A percentile compares a stretch with the other conserved stretches of the same genome.
phyloP scores from a whole-genome alignment of 208 protist genomes.

The Acanthamoeba culbertsoni region DNA sequence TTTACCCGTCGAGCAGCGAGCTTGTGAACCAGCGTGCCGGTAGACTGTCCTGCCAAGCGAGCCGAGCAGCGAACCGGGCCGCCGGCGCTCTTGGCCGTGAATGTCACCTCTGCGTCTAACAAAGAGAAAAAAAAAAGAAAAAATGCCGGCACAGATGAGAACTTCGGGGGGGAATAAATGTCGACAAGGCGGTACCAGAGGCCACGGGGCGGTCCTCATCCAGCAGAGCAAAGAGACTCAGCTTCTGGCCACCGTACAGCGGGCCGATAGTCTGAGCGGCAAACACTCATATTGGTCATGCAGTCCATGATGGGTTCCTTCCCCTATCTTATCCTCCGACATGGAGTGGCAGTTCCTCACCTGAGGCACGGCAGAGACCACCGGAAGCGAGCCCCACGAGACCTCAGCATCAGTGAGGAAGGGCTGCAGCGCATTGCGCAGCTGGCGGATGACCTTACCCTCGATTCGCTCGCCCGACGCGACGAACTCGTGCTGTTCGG shows the following conservation, averaged over 20 bases:
- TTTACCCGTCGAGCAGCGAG: not conserved
- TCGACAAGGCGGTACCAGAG: not conserved
- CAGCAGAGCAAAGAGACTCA: not conserved
- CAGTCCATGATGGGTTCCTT: not conserved
- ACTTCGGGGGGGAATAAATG: not conserved
- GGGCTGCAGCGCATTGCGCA: constrained; percentile 22
- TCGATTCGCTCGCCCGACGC: not conserved
- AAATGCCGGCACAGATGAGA: not conserved
- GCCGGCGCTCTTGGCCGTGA: not conserved
- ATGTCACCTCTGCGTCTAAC: not conserved
- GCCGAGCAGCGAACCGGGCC: not conserved
- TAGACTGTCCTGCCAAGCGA: not conserved
- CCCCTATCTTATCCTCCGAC: too few species aligned
- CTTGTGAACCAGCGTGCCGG: not conserved
- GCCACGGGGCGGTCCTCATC: not conserved
- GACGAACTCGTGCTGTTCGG: constrained; percentile 32
- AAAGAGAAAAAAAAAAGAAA: not conserved
- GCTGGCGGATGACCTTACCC: constrained; percentile 43
- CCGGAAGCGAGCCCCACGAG: not conserved
- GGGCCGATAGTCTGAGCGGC: not conserved
- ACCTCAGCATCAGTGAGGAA: not conserved
- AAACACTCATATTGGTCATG: too few species aligned
- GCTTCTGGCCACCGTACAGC: not conserved
- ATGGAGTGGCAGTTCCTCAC: not conserved
- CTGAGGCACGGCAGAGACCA: not conserved